These are phyloP conservation scores for Leccinum broughii DNA, from an alignment of 768 basidiomycete species.

Conservation along the genomic window DNA sequence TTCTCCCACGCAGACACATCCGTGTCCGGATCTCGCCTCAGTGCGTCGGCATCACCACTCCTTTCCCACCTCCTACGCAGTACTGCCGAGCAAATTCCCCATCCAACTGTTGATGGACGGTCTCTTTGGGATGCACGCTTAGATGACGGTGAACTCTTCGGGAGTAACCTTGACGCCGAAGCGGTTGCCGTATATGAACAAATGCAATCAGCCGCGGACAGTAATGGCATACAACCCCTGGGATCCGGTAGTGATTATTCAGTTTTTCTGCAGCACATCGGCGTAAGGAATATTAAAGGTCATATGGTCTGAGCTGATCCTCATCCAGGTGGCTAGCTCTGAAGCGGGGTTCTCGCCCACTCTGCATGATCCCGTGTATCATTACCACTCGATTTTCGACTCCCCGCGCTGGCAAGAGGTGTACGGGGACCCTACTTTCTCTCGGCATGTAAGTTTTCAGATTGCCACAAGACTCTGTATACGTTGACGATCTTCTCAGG, in stretches of 20 bases:
- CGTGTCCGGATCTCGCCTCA: slow-evolving; percentile 52
- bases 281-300: slow-evolving; percentile 36
- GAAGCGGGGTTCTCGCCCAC: slow-evolving; percentile 34
- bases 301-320: too few species aligned
- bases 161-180: too few species aligned
- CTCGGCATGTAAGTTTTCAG: slow-evolving; percentile 56
- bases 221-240: slow-evolving; percentile 40
- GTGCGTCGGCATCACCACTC: slow-evolving; percentile 68
- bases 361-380: slow-evolving; percentile 63
- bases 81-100: slow-evolving; percentile 69
- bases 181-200: too few species aligned
- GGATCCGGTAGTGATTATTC: slow-evolving; percentile 92
- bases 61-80: slow-evolving; percentile 72
- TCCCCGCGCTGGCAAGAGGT: slow-evolving; percentile 68
- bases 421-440: slow-evolving; percentile 76
- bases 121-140: slow-evolving; percentile 78
- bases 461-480: too few species aligned
- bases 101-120: slow-evolving; percentile 62
- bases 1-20: slow-evolving; percentile 45
- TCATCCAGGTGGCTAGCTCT: slow-evolving; percentile 34
- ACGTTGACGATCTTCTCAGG: slow-evolving; percentile 35
- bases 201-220: too few species aligned
- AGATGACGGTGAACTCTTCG: slow-evolving; percentile 47
- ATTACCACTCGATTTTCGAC: slow-evolving; percentile 79
- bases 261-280: slow-evolving; percentile 82